phyloP scores from a whole-genome alignment of 805 yeast species.

The Cyberlindnera xishuangbannaensis region DNA sequence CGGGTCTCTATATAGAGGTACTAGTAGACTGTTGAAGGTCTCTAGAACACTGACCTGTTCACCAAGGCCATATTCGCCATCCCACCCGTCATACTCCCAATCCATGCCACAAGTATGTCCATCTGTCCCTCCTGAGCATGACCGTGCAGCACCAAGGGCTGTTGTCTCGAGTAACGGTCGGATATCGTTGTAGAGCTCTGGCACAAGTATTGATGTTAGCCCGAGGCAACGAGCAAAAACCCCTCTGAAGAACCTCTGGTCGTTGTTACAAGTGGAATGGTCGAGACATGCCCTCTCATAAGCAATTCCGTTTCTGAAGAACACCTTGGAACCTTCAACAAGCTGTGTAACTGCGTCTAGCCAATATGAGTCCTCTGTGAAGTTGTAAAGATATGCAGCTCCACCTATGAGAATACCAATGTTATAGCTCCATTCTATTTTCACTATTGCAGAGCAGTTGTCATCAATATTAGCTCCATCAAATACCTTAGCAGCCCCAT shows the following conservation, averaged over 20 bases:
- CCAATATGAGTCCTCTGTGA: slow-evolving; percentile 50
- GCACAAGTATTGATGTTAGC: slow-evolving; percentile 48
- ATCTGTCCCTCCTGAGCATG: slow-evolving; percentile 72
- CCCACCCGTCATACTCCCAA: slow-evolving; percentile 60
- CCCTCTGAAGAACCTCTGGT: slow-evolving; percentile 74
- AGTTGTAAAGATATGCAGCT: slow-evolving; percentile 61
- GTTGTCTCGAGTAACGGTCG: slow-evolving; percentile 37
- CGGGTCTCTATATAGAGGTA: slow-evolving; percentile 41
- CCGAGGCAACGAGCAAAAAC: slow-evolving; percentile 61
- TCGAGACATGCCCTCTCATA: slow-evolving; percentile 58
- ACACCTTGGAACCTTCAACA: slow-evolving; percentile 39
- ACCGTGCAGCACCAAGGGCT: slow-evolving; percentile 62
- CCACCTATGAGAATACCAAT: slow-evolving; percentile 67
- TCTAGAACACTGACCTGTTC: slow-evolving; percentile 75
- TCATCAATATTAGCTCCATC: slow-evolving; percentile 54
- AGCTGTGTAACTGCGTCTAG: slow-evolving; percentile 38
- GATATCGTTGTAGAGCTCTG: slow-evolving; percentile 40
- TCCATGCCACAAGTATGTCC: slow-evolving; percentile 69
- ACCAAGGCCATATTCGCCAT: slow-evolving; percentile 64
- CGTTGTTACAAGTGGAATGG: slow-evolving; percentile 52
- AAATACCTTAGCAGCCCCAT: slow-evolving; percentile 34
- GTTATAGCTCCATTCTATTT: slow-evolving; percentile 60
- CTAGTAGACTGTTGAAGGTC: slow-evolving; percentile 43
- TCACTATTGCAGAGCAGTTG: slow-evolving; percentile 45
- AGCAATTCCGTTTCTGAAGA: slow-evolving; percentile 47